phyloP scores from a whole-genome alignment of 495 filamentous ascomycete genomes.

The Polyplosphaeria fusca region DNA sequence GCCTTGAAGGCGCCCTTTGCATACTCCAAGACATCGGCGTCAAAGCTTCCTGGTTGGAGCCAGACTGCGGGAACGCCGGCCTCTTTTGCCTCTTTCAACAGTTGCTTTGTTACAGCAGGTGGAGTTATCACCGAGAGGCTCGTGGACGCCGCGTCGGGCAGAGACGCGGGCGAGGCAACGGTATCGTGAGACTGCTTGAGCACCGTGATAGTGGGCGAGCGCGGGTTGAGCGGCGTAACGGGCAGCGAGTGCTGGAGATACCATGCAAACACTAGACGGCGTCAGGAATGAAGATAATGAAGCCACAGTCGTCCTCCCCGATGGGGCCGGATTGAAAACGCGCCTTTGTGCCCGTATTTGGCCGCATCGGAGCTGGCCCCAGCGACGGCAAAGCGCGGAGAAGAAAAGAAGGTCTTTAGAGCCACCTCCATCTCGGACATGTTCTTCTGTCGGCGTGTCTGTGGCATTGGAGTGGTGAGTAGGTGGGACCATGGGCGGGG shows the following conservation, averaged over 20 bases:
- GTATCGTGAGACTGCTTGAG: slow-evolving; percentile 57
- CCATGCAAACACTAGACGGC: slow-evolving; percentile 69
- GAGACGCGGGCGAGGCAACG: slow-evolving; percentile 58
- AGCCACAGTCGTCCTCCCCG: background rate
- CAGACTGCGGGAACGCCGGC: slow-evolving; percentile 79
- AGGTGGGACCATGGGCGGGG: background rate
- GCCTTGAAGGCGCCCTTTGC: slow-evolving; percentile 63
- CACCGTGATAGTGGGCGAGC: slow-evolving; percentile 56
- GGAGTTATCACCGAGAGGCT: slow-evolving; percentile 86
- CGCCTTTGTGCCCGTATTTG: slow-evolving; percentile 92
- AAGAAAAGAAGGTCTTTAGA: slow-evolving; percentile 77
- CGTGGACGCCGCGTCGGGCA: slow-evolving; percentile 65
- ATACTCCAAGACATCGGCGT: slow-evolving; percentile 67
- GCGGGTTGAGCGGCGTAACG: slow-evolving; percentile 80
- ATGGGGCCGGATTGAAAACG: slow-evolving; percentile 20
- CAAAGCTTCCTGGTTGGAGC: slow-evolving; percentile 87
- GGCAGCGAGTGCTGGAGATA: slow-evolving; percentile 74
- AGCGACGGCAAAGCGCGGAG: slow-evolving; percentile 81
- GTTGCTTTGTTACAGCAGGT: slow-evolving; percentile 62
- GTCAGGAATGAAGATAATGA: background rate
- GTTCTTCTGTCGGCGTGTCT: background rate
- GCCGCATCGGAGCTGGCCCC: slow-evolving; percentile 78
- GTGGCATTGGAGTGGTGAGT: slow-evolving; percentile 4
- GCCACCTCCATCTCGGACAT: slow-evolving; percentile 48
- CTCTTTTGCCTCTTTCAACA: slow-evolving; percentile 75